Conservation (phyloP, 2,329 filamentous ascomycete species). For the Ilyonectria destructans region DNA sequence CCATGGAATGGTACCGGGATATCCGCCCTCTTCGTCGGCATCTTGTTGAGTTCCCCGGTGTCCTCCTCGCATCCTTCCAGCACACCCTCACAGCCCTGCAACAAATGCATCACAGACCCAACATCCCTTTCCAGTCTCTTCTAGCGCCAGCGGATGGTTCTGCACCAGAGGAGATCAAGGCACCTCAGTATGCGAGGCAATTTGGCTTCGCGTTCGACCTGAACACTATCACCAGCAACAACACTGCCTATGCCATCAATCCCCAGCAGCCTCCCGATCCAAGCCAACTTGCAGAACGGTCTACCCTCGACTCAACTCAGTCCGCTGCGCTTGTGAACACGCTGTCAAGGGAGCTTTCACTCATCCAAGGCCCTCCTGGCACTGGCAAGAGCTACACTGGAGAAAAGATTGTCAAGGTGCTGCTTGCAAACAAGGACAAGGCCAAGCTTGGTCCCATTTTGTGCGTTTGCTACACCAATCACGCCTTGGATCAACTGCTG, state of each 20-base stretch:
- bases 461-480: constrained; percentile 65
- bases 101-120: constrained; percentile 21
- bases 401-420: constrained; percentile 68
- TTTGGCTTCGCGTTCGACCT: constrained; percentile 68
- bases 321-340: constrained; percentile 67
- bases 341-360: constrained; percentile 68
- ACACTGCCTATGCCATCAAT: neutral
- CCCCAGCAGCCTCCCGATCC: constrained; percentile 33
- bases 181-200: constrained; percentile 67
- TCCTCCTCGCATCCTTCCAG: constrained; percentile 33
- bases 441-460: constrained; percentile 63
- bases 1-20: neutral
- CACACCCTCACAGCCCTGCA: constrained; percentile 29
- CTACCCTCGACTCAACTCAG: constrained; percentile 68
- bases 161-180: neutral
- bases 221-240: constrained; percentile 48
- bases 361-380: constrained; percentile 80
- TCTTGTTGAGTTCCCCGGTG: constrained; percentile 34
- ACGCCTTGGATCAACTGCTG: constrained; percentile 71
- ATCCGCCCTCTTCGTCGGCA: neutral
- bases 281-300: constrained; percentile 35
- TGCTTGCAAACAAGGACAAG: constrained; percentile 61
- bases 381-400: constrained; percentile 78
- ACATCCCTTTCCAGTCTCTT: constrained; percentile 32
- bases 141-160: constrained; percentile 4